Evolutionary conservation across 2,329 filamentous ascomycete species (phyloP), one percentile per base, ranked within the genome.

Genomic region (Hymenoscyphus scutula): DNA sequence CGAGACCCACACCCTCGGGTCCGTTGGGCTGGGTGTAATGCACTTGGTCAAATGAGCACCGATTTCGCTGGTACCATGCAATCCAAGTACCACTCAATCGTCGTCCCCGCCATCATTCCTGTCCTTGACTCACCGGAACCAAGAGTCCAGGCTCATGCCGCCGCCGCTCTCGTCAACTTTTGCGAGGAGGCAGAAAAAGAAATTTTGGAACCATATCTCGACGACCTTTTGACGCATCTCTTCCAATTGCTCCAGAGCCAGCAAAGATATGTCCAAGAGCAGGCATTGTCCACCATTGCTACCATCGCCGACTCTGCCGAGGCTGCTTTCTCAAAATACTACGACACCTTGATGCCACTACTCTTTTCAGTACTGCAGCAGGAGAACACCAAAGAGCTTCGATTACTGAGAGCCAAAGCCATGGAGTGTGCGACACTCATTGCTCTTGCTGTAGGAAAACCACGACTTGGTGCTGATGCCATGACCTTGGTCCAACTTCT

Each of bases 341-440:
- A 99, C 76, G 90, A 94, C 68, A 94, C 89, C 6, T 82, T 99
- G 41, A 99, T 99, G 95, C 95, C 95, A 17, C 81, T 97, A 56
- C 83, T 99, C 7, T 93, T 98, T 76, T 90, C 89, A 65, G 94
- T 98, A 10, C 80, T 99, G 58, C 89, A 89, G 73, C 87, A 92
- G 69, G 92, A 97, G 73, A 94, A 93, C 71, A 91, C 93, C 59
- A 97, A 96, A 78, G 95, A 99, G 73, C 93, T 93, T 77, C 85
- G 94, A 60, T 81, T 98, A 55, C 84, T 99, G 45, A 87, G 94
- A 63, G 95, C 95, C 57, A 99, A 99, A 81, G 95, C 95, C 2
- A 99, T 99, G 95, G 95, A 99, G 77, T 99, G 95, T 74, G 94
- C 95, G 19, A 99, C 95, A 7, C 81, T 99, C 53, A 99, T 99